Conservation (phyloP, 1,284 basidiomycete genomes). For the Rhodofomes roseus region DNA sequence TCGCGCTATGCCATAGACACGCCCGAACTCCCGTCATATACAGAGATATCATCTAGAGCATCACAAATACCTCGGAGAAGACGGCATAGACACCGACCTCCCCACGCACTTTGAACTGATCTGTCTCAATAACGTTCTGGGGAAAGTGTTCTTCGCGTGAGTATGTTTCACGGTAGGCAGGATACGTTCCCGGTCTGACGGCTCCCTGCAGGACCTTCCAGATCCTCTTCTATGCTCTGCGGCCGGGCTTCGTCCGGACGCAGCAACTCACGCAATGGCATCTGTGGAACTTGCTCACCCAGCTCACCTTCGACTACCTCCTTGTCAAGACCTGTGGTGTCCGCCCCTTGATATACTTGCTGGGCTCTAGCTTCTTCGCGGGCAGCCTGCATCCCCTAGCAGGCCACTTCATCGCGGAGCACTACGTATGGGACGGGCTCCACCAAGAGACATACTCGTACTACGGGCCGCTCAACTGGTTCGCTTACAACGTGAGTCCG, state of each 20-base stretch:
- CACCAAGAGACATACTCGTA: conserved; percentile 96
- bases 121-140: conserved; percentile 90
- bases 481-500: conserved; percentile 88
- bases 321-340: conserved; percentile 62
- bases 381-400: conserved; percentile 94
- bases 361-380: conserved; percentile 91
- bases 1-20: not conserved
- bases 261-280: conserved; percentile 88
- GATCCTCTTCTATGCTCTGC: conserved; percentile 96
- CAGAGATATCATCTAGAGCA: conserved; percentile 92
- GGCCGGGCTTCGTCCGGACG: conserved; percentile 89
- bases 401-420: conserved; percentile 97
- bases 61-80: conserved; percentile 93
- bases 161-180: conserved; percentile 26
- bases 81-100: conserved; percentile 93
- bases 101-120: conserved; percentile 85
- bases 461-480: conserved; percentile 87
- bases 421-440: conserved; percentile 89
- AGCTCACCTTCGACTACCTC: conserved; percentile 72
- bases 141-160: conserved; percentile 96
- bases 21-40: conserved; percentile 2
- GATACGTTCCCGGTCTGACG: not conserved
- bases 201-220: conserved; percentile 78
- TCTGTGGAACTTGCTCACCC: conserved; percentile 66
- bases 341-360: conserved; percentile 76